Conservation (phyloP, 2,329 filamentous ascomycete genomes). For the Paraphaeosphaeria minitans region DNA sequence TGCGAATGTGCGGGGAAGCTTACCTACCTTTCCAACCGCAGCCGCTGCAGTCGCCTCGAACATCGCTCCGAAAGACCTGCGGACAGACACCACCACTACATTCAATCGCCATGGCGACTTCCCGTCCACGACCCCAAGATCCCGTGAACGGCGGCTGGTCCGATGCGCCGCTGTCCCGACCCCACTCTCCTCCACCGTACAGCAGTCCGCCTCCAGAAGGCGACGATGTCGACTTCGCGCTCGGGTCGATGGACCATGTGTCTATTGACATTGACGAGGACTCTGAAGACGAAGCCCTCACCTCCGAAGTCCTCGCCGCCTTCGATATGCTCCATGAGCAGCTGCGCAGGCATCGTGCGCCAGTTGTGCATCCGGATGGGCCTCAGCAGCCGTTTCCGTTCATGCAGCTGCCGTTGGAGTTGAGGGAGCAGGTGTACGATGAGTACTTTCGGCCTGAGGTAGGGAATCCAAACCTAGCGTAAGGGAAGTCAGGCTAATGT, state of each 20-base stretch:
- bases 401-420: constrained; percentile 37
- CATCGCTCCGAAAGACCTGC: too few relatives aligned
- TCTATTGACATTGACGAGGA: neutral
- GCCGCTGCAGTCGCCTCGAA: neutral
- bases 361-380: neutral
- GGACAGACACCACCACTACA: too few relatives aligned
- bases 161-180: neutral
- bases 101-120: neutral
- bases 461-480: neutral
- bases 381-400: constrained; percentile 27
- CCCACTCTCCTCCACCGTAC: constrained; percentile 6
- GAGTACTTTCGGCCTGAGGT: constrained; percentile 29
- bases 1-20: constrained; percentile 1
- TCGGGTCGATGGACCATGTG: neutral
- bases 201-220: constrained; percentile 1
- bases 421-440: constrained; percentile 40
- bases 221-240: neutral
- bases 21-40: too few relatives aligned
- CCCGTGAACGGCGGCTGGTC: neutral
- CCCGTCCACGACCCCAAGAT: neutral
- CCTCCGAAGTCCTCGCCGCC: neutral
- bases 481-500: neutral
- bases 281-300: neutral
- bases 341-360: neutral
- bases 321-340: constrained; percentile 2